Conservation (phyloP, 805 yeast species). For the Saccharomycopsis guyanensis region DNA sequence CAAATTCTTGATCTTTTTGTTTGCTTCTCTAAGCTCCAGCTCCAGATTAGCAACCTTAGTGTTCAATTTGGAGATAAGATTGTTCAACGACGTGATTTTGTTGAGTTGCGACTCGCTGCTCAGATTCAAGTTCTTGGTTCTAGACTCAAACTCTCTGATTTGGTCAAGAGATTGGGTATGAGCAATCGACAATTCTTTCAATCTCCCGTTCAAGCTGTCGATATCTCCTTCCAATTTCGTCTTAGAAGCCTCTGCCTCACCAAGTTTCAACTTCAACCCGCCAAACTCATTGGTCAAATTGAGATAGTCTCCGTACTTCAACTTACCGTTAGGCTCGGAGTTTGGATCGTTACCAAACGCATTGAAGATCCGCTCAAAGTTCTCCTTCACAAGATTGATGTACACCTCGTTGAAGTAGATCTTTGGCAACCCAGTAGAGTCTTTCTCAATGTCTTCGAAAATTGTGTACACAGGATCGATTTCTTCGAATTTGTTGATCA, state of each 20-base stretch:
- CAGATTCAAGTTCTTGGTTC: slow-evolving; percentile 4
- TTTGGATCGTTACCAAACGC: slow-evolving; percentile 71
- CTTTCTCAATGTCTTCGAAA: slow-evolving; percentile 31
- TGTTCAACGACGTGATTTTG: slow-evolving; percentile 10
- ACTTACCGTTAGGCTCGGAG: slow-evolving; percentile 56
- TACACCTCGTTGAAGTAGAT: slow-evolving; percentile 65
- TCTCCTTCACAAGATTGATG: slow-evolving; percentile 53
- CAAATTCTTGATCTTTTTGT: slow-evolving; percentile 17
- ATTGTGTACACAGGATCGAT: slow-evolving; percentile 41
- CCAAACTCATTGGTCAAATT: slow-evolving; percentile 30
- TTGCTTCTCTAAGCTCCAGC: slow-evolving; percentile 15
- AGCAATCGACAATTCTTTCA: slow-evolving; percentile 21
- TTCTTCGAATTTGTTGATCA: slow-evolving; percentile 50
- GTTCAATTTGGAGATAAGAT: slow-evolving; percentile 13
- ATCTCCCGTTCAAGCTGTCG: slow-evolving; percentile 23
- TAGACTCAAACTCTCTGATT: slow-evolving; percentile 13
- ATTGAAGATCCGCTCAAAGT: slow-evolving; percentile 56
- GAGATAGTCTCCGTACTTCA: slow-evolving; percentile 56
- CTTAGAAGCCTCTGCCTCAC: slow-evolving; percentile 22
- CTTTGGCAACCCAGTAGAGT: slow-evolving; percentile 81
- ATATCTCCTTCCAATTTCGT: slow-evolving; percentile 32
- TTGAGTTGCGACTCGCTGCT: slow-evolving; percentile 1
- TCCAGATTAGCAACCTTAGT: slow-evolving; percentile 13
- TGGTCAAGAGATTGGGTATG: slow-evolving; percentile 16
- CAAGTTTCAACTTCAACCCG: slow-evolving; percentile 25